A percentile compares a stretch with the other conserved stretches of the same genome.
Evolutionary conservation across 345 rosid genomes (phyloP).

Genomic region (Populus pruinosa): DNA sequence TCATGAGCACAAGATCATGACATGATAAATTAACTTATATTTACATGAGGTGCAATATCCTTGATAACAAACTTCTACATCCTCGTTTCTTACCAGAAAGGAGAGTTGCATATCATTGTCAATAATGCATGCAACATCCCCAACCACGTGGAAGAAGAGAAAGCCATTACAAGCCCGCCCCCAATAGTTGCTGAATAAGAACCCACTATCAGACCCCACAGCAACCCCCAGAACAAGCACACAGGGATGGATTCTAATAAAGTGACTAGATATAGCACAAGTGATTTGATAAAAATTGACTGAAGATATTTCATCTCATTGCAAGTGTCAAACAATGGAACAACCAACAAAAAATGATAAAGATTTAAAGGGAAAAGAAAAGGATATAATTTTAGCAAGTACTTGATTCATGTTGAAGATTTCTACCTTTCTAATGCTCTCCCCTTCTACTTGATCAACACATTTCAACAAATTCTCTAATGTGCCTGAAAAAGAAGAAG

Average conservation of each 20-base stretch:
- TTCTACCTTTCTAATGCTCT: conserved; percentile 55
- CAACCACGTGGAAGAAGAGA: no score
- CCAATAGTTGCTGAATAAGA: no score
- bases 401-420: not conserved
- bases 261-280: no score
- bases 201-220: no score
- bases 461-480: conserved; percentile 71
- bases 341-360: not conserved
- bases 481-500: conserved; percentile 42
- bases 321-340: not conserved
- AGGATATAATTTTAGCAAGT: not conserved
- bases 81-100: not conserved
- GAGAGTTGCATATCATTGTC: not conserved
- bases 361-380: not conserved
- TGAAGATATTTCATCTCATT: no score
- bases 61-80: not conserved
- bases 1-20: not conserved
- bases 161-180: no score
- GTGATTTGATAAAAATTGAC: no score
- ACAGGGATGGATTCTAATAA: no score
- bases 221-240: no score
- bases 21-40: not conserved
- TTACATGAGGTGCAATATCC: not conserved
- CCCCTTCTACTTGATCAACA: conserved; percentile 66
- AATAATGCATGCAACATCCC: not conserved